Percentiles rank a stretch among this genome's conserved stretches.
These are phyloP conservation scores for Thermomucor indicae-seudaticae DNA, from an alignment of 371 early-diverging fungal genomes.

Conservation along the genomic window DNA sequence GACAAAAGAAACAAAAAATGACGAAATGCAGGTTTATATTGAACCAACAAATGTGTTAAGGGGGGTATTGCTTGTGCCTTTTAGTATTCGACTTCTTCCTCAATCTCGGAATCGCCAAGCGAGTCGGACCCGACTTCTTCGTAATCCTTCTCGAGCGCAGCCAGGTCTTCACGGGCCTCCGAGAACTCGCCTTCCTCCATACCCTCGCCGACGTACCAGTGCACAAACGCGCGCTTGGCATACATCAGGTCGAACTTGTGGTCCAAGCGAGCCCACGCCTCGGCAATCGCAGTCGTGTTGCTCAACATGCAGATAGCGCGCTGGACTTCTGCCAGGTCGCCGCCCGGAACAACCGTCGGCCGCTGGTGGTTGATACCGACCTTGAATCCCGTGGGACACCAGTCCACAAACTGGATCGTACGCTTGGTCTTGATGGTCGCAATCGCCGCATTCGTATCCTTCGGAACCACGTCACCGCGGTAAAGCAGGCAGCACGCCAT, in stretches of 20 bases:
- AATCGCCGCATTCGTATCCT: slow-evolving; percentile 86
- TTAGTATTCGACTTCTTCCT: slow-evolving; percentile 20
- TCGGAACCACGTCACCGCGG: slow-evolving; percentile 86
- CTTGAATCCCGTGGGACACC: slow-evolving; percentile 98
- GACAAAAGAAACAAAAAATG: not conserved
- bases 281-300: slow-evolving; percentile 94
- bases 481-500: slow-evolving; percentile 92
- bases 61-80: not conserved
- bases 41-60: not conserved
- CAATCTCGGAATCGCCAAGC: slow-evolving; percentile 63
- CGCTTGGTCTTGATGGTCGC: slow-evolving; percentile 85
- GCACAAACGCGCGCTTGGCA: slow-evolving; percentile 95
- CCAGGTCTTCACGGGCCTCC: slow-evolving; percentile 85
- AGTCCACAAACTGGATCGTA: slow-evolving; percentile 92
- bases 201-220: slow-evolving; percentile 98
- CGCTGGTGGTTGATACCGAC: slow-evolving; percentile 90
- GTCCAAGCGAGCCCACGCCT: slow-evolving; percentile 91
- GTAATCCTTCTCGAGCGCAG: slow-evolving; percentile 98
- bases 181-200: slow-evolving; percentile 87
- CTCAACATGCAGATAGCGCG: slow-evolving; percentile 91
- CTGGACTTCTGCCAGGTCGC: slow-evolving; percentile 82
- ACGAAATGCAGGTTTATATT: not conserved
- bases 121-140: slow-evolving; percentile 93
- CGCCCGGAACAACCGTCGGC: slow-evolving; percentile 83
- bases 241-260: slow-evolving; percentile 95